A percentile compares a stretch with the other conserved stretches of the same genome.
These are phyloP conservation scores for Rhododendron kiyosumense DNA, from an alignment of 148 eudicot species.

Conservation along the genomic window DNA sequence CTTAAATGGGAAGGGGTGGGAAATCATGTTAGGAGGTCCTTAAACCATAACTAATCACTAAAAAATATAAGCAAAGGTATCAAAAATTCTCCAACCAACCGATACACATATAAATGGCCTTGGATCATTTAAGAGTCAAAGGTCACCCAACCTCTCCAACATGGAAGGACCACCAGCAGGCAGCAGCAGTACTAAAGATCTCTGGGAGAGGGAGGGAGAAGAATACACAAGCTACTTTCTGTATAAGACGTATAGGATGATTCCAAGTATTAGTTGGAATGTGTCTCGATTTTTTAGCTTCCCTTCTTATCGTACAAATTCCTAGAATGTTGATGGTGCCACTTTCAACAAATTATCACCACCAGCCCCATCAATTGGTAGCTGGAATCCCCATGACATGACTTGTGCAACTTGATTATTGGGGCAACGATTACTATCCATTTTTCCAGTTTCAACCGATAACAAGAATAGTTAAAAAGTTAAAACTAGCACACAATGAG, in stretches of 20 bases:
- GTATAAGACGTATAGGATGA: neutral
- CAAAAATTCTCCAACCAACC: neutral
- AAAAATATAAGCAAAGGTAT: neutral
- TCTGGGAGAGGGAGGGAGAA: neutral
- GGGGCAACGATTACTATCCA: neutral
- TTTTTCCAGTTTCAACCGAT: neutral
- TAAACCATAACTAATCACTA: neutral
- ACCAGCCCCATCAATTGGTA: slow-evolving; percentile 1
- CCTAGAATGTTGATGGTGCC: slow-evolving; percentile 9
- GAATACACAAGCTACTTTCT: slow-evolving; percentile 5
- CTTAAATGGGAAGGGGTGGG: neutral
- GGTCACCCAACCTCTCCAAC: slow-evolving; percentile 7
- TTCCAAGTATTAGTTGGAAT: neutral
- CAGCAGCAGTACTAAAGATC: neutral
- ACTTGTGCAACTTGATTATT: slow-evolving; percentile 17
- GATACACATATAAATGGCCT: neutral
- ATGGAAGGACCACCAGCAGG: slow-evolving; percentile 4
- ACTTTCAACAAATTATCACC: slow-evolving; percentile 11
- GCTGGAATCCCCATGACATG: neutral
- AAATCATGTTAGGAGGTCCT: neutral
- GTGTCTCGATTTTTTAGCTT: neutral
- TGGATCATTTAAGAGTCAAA: neutral
- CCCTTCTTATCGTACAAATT: neutral
- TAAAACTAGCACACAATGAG: neutral
- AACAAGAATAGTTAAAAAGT: neutral